Base-by-base conservation (phyloP, 2,329 filamentous ascomycete species). In the Botrytis aclada region DNA sequence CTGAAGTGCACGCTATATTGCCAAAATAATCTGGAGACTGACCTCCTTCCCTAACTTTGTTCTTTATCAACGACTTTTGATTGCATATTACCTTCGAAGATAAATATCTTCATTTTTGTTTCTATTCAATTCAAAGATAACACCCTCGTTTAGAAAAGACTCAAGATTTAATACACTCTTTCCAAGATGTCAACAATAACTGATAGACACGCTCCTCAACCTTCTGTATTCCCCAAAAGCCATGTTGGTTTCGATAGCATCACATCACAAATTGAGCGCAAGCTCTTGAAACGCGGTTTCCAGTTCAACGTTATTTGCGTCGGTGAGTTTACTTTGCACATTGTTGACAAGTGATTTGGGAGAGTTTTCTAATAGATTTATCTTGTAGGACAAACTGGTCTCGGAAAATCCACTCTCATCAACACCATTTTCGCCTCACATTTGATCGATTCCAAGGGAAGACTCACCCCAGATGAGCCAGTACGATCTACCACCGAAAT, bases 181-280 rank as follows among this genome's bases (percentile, higher is more conserved):
- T 72, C n/a, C 63, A 72, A 72, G 75, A 81, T 81, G 80, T 79
- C 80, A 72, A 77, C 79, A 61, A 76, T 80, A 69, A 77, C 76
- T 72, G 80, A 80, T 60, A 77, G 79, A 78, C 76, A 80, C 62
- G 77, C 76, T 70, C 77, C 78, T 72, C 79, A 79, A 72, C 80
- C 78, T 69, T 80, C 80, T 32, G 80, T 92, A 83, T 96, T 93
- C 85, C 96, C 96, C 82, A 92, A 96, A 84, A 97, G 92, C 92
- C 96, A 98, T 88, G 96, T 99, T 84, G 96, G 96, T 90, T 99
- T 99, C 88, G 96, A 99, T 88, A 98, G 94, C 88, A 99, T 99
- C 88, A 99, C 96, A 80, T 94, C 92, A 79, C 96, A 99, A 88
- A 99, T 99, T 81, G 96, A 99, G 91, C 93, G 93, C 87, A 99